Evolutionary conservation across 768 basidiomycete genomes (phyloP).

Genomic region (Boletus tomentosulus): DNA sequence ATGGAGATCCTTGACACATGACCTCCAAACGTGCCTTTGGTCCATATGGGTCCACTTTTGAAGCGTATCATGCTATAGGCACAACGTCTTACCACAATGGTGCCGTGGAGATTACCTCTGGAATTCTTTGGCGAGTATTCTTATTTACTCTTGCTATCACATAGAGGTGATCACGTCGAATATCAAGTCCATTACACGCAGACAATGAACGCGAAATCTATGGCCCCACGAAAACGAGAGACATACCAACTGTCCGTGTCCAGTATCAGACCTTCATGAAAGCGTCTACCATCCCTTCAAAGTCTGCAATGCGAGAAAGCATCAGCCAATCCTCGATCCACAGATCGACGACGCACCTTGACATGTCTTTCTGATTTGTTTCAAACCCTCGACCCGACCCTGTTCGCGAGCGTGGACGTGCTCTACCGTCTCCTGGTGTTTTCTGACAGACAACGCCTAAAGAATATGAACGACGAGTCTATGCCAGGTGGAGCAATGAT

Average conservation of each 20-base stretch:
- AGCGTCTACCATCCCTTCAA: constrained; percentile 14
- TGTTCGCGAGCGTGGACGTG: constrained; percentile 22
- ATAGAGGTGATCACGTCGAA: not conserved
- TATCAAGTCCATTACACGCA: not conserved
- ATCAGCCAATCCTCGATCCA: no score
- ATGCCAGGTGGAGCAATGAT: not conserved
- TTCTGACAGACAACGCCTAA: constrained; percentile 25
- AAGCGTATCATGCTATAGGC: not conserved
- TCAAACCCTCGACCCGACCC: constrained; percentile 21
- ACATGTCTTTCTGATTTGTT: constrained; percentile 14
- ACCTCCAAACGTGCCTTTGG: not conserved
- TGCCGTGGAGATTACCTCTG: no score
- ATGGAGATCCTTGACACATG: not conserved
- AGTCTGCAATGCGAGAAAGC: constrained; percentile 7
- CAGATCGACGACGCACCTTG: constrained; percentile 13
- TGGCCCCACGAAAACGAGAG: not conserved
- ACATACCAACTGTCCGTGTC: not conserved
- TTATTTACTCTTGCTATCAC: not conserved
- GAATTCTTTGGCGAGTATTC: not conserved
- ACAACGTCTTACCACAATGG: no score
- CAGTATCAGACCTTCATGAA: constrained; percentile 19
- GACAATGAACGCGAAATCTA: not conserved
- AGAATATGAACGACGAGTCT: not conserved
- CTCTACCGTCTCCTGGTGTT: constrained; percentile 26
- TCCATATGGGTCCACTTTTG: not conserved